phyloP scores from a whole-genome alignment of 257 asterid genomes.

The Salvia rosmarinus region DNA sequence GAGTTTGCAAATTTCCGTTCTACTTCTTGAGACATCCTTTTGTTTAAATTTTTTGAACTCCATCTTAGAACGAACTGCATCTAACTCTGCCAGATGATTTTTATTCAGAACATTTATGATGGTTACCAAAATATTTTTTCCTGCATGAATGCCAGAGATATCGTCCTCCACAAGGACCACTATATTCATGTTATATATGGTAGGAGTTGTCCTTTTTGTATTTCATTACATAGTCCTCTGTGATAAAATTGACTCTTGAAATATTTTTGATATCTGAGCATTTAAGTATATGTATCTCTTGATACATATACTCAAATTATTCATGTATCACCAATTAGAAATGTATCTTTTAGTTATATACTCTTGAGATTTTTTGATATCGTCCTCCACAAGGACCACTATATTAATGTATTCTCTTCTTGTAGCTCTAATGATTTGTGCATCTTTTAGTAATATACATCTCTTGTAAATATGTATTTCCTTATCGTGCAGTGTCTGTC shows the following conservation, averaged over 20 bases:
- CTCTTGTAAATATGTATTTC: neutral
- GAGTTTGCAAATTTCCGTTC: neutral
- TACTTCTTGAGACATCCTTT: neutral
- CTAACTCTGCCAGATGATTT: constrained; percentile 3
- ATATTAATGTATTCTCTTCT: no score
- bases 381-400: no score
- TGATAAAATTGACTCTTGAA: neutral
- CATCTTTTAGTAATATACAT: neutral
- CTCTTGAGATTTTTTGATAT: no score
- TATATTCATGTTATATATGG: neutral
- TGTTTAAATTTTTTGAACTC: neutral
- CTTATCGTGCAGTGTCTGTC: neutral
- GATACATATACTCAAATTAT: no score
- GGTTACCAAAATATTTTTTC: neutral
- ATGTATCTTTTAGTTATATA: no score
- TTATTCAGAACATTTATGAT: neutral
- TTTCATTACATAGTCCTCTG: neutral
- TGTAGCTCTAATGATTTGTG: constrained; percentile 5
- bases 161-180: neutral
- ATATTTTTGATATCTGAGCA: neutral
- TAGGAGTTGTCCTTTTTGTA: neutral
- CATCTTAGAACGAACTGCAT: neutral
- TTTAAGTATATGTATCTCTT: neutral
- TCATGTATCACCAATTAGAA: no score
- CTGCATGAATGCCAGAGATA: neutral